These are phyloP conservation scores for Brassica rapa DNA, from an alignment of 345 rosid genomes.

Conservation along the genomic window DNA sequence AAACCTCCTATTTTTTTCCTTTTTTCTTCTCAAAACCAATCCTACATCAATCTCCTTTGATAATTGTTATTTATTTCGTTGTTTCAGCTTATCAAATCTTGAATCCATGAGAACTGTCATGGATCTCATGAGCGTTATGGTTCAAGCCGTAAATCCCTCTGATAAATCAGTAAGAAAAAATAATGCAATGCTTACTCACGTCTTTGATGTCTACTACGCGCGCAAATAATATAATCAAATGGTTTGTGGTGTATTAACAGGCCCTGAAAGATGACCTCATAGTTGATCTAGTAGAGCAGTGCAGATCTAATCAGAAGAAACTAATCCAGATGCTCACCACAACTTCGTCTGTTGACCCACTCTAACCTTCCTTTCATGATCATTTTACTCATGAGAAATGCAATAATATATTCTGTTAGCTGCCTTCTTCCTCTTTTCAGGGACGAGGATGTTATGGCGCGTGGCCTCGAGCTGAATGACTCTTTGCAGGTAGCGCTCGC, in stretches of 20 bases:
- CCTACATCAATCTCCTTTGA: neutral
- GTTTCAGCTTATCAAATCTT: slow-evolving; percentile 67
- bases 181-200: neutral
- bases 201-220: neutral
- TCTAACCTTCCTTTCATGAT: neutral
- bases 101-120: slow-evolving; percentile 74
- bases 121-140: slow-evolving; percentile 85
- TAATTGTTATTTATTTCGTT: neutral
- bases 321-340: slow-evolving; percentile 92
- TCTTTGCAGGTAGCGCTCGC: slow-evolving; percentile 71
- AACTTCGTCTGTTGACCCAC: slow-evolving; percentile 60
- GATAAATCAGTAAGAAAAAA: slow-evolving; percentile 54
- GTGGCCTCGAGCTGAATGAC: slow-evolving; percentile 87
- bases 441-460: slow-evolving; percentile 83
- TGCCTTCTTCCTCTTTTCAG: slow-evolving; percentile 48
- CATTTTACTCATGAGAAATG: neutral
- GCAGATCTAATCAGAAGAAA: slow-evolving; percentile 87
- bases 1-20: slow-evolving; percentile 11
- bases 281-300: slow-evolving; percentile 74
- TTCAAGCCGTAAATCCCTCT: slow-evolving; percentile 75
- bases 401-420: neutral
- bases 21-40: neutral
- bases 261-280: slow-evolving; percentile 89
- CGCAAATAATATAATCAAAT: neutral
- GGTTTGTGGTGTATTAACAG: slow-evolving; percentile 40